Evolutionary conservation across 2,329 filamentous ascomycete species (phyloP).

Genomic region (Claviceps arundinis): DNA sequence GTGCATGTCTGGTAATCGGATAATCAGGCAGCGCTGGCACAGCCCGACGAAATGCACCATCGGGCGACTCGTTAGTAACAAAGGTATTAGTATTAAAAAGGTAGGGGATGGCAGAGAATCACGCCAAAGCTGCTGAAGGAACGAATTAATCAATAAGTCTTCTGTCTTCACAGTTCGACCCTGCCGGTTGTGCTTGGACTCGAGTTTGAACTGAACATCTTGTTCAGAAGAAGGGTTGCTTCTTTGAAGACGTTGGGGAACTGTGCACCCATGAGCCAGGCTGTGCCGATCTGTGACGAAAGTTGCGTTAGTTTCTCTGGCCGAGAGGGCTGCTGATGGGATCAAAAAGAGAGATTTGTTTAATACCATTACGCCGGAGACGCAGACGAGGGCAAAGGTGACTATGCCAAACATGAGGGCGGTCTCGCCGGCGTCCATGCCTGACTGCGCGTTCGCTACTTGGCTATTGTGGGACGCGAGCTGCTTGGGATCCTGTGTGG

Average conservation of each 20-base stretch:
- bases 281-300: constrained; percentile 50
- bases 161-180: constrained; percentile 21
- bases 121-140: not conserved
- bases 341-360: not conserved
- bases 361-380: constrained; percentile 68
- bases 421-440: constrained; percentile 44
- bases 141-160: not conserved
- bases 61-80: not conserved
- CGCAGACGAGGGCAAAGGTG: constrained; percentile 52
- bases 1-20: not conserved
- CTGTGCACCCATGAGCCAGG: constrained; percentile 68
- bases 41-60: not conserved
- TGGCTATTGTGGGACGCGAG: constrained; percentile 28
- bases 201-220: constrained; percentile 9
- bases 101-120: not conserved
- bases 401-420: constrained; percentile 55
- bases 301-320: not conserved
- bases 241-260: constrained; percentile 45
- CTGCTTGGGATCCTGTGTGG: constrained; percentile 60
- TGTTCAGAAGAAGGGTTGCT: constrained; percentile 9
- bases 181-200: constrained; percentile 14
- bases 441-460: constrained; percentile 25
- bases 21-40: not conserved
- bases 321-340: not conserved
- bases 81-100: not conserved